Evolutionary conservation across 2,329 filamentous ascomycete genomes (phyloP), one percentile per base, ranked within the genome.

Genomic region (Coniochaeta ligniaria): DNA sequence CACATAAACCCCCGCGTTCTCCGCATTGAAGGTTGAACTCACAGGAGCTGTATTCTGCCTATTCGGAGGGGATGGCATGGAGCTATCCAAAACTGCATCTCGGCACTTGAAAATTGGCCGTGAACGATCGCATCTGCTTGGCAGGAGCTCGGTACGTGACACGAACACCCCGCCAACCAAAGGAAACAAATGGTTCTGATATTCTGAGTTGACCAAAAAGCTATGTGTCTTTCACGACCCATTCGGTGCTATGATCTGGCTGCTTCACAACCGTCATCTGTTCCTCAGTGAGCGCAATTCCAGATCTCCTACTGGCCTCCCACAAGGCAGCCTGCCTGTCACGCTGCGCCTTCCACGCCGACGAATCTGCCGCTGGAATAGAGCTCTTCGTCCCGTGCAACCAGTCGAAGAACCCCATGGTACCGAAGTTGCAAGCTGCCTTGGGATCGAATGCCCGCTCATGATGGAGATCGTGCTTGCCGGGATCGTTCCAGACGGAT

Each of bases 391-490:
- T 58, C 35, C 56, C 56, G 36, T 58, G 36, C 14, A 58, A 20
- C 56, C 56, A 58, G 22, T 58, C 56, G 17, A 58, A 58, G 56
- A 58, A 58, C 4, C 56, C 56, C 24, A 58, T 26, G 22, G 56
- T 58, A 12, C 56, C 56, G 41, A 58, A 58, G 36, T 58, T 58
- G 36, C 36, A 58, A 11, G 56, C 56, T 14, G 36, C 16, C 26
- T 58, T 58, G 22, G 56, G 56, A 28, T 58, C 56, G 22, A 58
- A 58, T 2, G 56, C 56, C 9, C 56, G 33, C 22, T 58, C 56
- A 20, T 58, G 56, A 45, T 58, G 56, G 6, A 58, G 56, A 14
- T 58, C 56, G 22, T 58, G 56, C 36, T 58, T 58, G n/a, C 56
- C 56, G 5, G 56, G 36, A 20, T 58, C 56, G 36, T 58, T 58